A percentile compares a stretch with the other conserved stretches of the same genome.
Conservation (phyloP, 495 filamentous ascomycete genomes). For the Corynascus novoguineensis region DNA sequence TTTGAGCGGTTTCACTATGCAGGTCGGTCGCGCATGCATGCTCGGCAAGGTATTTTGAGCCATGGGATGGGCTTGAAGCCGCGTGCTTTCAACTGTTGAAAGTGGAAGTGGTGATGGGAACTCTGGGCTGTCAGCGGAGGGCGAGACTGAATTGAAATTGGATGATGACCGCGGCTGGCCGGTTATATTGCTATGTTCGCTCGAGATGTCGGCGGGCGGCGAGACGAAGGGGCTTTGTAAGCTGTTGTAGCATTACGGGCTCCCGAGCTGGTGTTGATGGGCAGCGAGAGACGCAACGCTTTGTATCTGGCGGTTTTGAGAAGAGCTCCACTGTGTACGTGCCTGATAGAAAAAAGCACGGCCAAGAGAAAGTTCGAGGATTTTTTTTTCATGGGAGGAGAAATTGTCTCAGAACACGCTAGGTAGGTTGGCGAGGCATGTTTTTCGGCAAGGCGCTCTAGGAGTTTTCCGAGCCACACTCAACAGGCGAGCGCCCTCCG, state of each 20-base stretch:
- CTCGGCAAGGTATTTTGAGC: conserved; percentile 9
- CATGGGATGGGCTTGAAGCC: background rate
- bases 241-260: background rate
- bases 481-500: too few relatives aligned
- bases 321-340: background rate
- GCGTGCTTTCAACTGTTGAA: background rate
- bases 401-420: background rate
- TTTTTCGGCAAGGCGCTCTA: background rate
- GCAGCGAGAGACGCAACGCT: background rate
- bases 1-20: conserved; percentile 29
- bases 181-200: background rate
- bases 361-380: background rate
- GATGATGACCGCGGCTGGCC: background rate
- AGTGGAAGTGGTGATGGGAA: background rate
- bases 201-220: background rate
- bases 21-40: conserved; percentile 27
- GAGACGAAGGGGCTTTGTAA: background rate
- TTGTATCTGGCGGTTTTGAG: background rate
- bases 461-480: too few relatives aligned
- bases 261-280: background rate
- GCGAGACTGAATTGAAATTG: background rate
- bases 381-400: background rate
- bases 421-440: background rate
- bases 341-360: background rate
- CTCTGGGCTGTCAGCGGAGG: background rate